Base-by-base conservation (phyloP, 305 asterid genomes). In the Fraxinus nigra region DNA sequence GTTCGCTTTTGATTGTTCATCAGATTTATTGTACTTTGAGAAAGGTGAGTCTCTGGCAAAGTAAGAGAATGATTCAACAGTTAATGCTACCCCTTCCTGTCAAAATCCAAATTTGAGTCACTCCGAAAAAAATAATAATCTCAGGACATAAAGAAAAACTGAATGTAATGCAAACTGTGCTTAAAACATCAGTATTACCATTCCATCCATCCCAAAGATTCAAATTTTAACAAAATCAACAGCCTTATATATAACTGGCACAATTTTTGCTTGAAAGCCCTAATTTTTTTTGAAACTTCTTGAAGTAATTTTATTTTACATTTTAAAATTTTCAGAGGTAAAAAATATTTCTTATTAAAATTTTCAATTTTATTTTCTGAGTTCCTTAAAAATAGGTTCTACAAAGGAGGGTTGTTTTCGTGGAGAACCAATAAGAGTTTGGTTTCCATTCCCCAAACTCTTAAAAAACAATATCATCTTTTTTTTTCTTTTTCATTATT, bases 71-170 rank as follows among this genome's bases (percentile, higher is more conserved):
- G 97, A 91, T 77, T 89, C 91, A 79, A 86, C 89, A 48, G 99
- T 92, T 85, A 80, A 74, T 26, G 82, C 63, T 84, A 95, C 84
- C 13, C 97, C 95, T 80, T 94, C 98, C 98, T 96, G 98, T 38
- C 86, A 86, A 84, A 87, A 18, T 79, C 75, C 56, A 75, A 28
- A 51, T 75, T 38, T 78, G 75, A 37, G 75, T 81, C 75, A 82
- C 73, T 18, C 65, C 43, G 6, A 32, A 32, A 13, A 63, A 4
- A 69, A 30, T 14, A 30, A 14, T 14, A 69, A 70, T 70, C 40
- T 70, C 26, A 32, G 13, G 22, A 32, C 24, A 14, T 4, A 32
- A 32, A 32, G 75, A 32, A 69, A 69, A 69, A 30, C 8, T 69
- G 10, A 32, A 32, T 69, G 40, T 32, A 4, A 69, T 6, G 18